Evolutionary conservation across 495 filamentous ascomycete species (phyloP).

Genomic region (Hypoxylon perforatum): DNA sequence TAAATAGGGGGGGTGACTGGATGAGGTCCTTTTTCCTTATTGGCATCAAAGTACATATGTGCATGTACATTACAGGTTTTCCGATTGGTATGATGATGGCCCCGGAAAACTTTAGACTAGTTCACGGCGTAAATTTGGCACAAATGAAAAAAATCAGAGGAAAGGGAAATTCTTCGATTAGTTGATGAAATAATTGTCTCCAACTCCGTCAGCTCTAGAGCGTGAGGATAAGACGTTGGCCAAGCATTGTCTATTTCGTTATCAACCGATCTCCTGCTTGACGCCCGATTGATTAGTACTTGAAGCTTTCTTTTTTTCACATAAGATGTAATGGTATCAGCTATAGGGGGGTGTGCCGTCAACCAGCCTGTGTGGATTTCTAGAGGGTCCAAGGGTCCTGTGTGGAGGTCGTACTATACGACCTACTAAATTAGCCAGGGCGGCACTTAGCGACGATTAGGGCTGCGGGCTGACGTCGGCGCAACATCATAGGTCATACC

Average conservation of each 20-base stretch:
- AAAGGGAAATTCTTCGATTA: background rate
- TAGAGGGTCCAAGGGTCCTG: conserved; percentile 27
- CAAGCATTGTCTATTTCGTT: background rate
- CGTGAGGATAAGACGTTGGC: background rate
- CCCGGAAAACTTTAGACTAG: conserved; percentile 32
- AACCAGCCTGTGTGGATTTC: background rate
- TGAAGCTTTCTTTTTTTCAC: background rate
- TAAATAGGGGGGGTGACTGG: conserved; percentile 39
- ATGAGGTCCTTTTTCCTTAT: conserved; percentile 12
- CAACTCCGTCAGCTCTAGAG: background rate
- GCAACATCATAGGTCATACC: conserved; percentile 34
- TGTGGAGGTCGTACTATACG: conserved; percentile 16
- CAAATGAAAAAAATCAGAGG: conserved; percentile 26
- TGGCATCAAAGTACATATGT: conserved; percentile 29
- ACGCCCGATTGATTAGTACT: background rate
- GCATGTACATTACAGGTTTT: conserved; percentile 32
- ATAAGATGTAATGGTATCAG: background rate
- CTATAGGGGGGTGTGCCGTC: background rate
- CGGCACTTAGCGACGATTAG: conserved; percentile 23
- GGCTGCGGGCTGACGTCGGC: conserved; percentile 44
- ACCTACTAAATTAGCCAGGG: conserved; percentile 27
- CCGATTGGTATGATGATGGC: conserved; percentile 12
- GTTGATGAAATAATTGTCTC: conserved; percentile 1
- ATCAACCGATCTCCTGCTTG: background rate
- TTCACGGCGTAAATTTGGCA: conserved; percentile 30